Conservation (phyloP, 148 eudicot species). For the Rhododendron henanense region DNA sequence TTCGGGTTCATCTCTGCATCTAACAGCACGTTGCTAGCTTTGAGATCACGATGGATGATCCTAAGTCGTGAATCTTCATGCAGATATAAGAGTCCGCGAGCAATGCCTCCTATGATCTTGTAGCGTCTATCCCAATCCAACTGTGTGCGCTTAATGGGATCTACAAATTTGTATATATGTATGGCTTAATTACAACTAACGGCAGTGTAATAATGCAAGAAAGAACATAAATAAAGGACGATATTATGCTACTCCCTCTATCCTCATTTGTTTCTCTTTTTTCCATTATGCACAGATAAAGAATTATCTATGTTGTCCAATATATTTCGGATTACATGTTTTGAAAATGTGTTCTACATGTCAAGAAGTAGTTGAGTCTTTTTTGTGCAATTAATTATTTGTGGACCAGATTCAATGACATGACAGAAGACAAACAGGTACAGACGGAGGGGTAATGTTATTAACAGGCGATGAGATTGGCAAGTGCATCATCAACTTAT, state of each 20-base stretch:
- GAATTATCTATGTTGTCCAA: no score
- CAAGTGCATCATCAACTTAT: background rate
- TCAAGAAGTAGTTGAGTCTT: background rate
- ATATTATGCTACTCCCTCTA: background rate
- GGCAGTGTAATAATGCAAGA: background rate
- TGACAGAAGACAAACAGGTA: no score
- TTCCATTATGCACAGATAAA: background rate
- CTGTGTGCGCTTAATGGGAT: slow-evolving; percentile 25
- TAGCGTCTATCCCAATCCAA: slow-evolving; percentile 49
- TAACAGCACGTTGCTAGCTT: slow-evolving; percentile 44
- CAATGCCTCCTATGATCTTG: slow-evolving; percentile 53
- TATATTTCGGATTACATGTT: background rate
- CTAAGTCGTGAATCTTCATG: slow-evolving; percentile 58
- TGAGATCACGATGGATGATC: slow-evolving; percentile 59
- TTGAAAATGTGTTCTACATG: background rate
- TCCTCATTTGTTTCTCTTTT: background rate
- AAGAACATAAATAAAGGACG: background rate
- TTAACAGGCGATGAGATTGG: background rate
- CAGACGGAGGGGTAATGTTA: background rate
- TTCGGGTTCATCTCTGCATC: slow-evolving; percentile 48
- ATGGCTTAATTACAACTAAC: background rate
- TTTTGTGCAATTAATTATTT: no score
- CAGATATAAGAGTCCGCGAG: slow-evolving; percentile 48
- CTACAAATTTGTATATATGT: slow-evolving; percentile 10
- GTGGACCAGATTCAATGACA: no score